phyloP scores from a whole-genome alignment of 345 rosid genomes.

The Ceriops tagal region DNA sequence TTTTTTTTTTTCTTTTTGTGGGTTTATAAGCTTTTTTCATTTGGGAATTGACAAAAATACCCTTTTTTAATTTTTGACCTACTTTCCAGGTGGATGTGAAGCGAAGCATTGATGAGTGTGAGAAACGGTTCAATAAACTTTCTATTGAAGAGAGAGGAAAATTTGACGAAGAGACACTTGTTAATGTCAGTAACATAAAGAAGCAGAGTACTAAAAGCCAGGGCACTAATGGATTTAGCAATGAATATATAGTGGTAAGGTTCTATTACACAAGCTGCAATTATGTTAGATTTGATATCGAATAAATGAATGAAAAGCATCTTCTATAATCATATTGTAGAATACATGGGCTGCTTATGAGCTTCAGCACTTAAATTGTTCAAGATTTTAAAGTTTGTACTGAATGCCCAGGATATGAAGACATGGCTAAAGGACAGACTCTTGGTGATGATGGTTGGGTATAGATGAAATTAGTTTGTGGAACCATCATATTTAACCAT shows the following conservation, averaged over 20 bases:
- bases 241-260: constrained; percentile 87
- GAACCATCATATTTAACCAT: too few species aligned
- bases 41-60: neutral
- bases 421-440: too few species aligned
- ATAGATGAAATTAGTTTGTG: too few species aligned
- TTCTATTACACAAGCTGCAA: constrained; percentile 13
- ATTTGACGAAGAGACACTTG: constrained; percentile 92
- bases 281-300: neutral
- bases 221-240: constrained; percentile 66
- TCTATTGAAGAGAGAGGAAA: constrained; percentile 96
- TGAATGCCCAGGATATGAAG: neutral
- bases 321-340: neutral
- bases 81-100: constrained; percentile 65
- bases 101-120: constrained; percentile 69
- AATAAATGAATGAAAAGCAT: neutral
- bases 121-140: constrained; percentile 82
- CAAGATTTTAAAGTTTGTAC: neutral
- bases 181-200: constrained; percentile 76
- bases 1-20: neutral
- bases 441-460: too few species aligned
- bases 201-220: constrained; percentile 52
- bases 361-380: neutral
- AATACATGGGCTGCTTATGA: too few species aligned
- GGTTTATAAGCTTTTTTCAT: neutral
- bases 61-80: neutral